Conservation (phyloP, 495 filamentous ascomycete species). For the Xylaria grammica region DNA sequence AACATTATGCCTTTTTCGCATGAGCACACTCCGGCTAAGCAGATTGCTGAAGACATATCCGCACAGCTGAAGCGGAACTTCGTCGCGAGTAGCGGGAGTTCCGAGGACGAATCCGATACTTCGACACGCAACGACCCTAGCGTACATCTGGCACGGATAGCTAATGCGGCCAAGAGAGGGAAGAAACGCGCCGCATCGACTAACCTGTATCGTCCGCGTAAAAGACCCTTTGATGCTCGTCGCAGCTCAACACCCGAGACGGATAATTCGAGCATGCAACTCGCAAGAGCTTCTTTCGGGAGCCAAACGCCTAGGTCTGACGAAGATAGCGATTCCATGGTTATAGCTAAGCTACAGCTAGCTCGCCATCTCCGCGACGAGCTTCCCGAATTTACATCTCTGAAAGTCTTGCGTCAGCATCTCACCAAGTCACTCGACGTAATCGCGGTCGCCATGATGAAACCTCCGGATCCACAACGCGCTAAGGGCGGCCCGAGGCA, state of each 20-base stretch:
- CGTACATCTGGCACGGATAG: conserved; percentile 41
- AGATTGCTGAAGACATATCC: conserved; percentile 14
- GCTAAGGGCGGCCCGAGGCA: conserved; percentile 71
- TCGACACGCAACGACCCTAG: conserved; percentile 34
- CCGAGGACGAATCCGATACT: conserved; percentile 20
- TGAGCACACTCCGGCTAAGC: conserved; percentile 6
- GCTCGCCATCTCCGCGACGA: conserved; percentile 61
- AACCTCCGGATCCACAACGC: conserved; percentile 58
- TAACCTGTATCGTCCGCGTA: not conserved
- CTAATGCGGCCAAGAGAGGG: conserved; percentile 35
- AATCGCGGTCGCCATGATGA: conserved; percentile 68
- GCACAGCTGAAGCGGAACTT: conserved; percentile 14
- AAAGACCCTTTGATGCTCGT: conserved; percentile 4
- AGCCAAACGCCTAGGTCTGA: conserved; percentile 27
- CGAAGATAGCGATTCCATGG: conserved; percentile 34
- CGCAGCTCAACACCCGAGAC: conserved; percentile 19
- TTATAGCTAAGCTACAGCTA: conserved; percentile 45
- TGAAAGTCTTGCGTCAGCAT: conserved; percentile 67
- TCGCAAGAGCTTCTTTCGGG: conserved; percentile 28
- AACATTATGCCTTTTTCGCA: not conserved
- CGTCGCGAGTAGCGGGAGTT: not conserved
- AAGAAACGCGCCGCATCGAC: conserved; percentile 27
- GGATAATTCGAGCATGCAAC: conserved; percentile 33
- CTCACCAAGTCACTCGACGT: conserved; percentile 62
- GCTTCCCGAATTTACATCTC: conserved; percentile 68